These are phyloP conservation scores for Harringtonia lauricola DNA, from an alignment of 2,329 filamentous ascomycete genomes.

Conservation along the genomic window DNA sequence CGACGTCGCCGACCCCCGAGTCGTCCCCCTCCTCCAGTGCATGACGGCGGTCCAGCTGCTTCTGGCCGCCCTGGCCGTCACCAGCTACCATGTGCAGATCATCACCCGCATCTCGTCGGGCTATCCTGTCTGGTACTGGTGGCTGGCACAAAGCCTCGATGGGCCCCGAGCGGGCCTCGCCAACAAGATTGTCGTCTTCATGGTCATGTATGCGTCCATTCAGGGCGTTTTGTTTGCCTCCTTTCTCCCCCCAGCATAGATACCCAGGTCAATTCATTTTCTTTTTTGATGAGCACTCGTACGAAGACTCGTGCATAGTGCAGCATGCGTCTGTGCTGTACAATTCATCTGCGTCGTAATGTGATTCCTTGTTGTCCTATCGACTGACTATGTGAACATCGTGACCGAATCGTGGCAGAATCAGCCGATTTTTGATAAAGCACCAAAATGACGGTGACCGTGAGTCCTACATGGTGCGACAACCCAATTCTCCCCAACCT, in stretches of 20 bases:
- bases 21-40: conserved; percentile 30
- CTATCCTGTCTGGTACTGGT: conserved; percentile 84
- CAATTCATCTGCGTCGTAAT: no score
- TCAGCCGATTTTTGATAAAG: background rate
- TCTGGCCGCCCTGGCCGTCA: conserved; percentile 60
- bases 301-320: no score
- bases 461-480: no score
- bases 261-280: background rate
- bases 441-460: no score
- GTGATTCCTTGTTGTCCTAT: no score
- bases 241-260: conserved; percentile 78
- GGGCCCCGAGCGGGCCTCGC: conserved; percentile 6
- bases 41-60: conserved; percentile 64
- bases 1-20: conserved; percentile 7
- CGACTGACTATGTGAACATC: no score
- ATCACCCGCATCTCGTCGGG: conserved; percentile 81
- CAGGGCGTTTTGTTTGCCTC: conserved; percentile 79
- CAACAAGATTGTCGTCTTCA: conserved; percentile 44
- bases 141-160: conserved; percentile 43
- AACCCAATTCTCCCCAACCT: no score
- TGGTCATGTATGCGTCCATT: conserved; percentile 72
- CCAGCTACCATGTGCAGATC: conserved; percentile 87
- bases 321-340: no score
- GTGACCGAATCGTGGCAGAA: no score
- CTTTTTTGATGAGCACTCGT: no score